Conservation (phyloP, 2,329 filamentous ascomycete species). For the Helotiales sp. region DNA sequence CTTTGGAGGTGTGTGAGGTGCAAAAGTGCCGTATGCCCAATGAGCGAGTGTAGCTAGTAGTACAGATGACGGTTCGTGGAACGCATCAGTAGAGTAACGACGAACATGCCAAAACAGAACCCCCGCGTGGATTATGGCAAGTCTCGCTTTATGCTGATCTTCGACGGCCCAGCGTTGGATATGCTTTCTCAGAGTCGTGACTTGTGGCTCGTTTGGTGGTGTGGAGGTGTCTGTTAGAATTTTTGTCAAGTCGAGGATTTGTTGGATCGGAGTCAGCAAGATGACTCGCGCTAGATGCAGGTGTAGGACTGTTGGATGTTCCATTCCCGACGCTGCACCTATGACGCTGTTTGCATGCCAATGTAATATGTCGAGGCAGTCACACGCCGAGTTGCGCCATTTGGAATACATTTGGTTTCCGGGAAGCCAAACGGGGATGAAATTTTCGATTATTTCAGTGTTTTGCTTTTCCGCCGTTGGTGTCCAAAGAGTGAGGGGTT, state of each 20-base stretch:
- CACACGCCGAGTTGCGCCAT: slow-evolving; percentile 51
- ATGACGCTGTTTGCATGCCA: slow-evolving; percentile 51
- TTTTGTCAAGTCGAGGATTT: slow-evolving; percentile 32
- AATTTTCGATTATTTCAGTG: slow-evolving; percentile 42
- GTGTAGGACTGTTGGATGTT: slow-evolving; percentile 50
- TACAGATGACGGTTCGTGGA: slow-evolving; percentile 52
- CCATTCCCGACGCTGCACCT: slow-evolving; percentile 47
- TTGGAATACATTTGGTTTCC: slow-evolving; percentile 52
- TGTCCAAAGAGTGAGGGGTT: slow-evolving; percentile 52
- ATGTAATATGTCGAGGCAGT: slow-evolving; percentile 50
- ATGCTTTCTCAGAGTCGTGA: slow-evolving; percentile 37
- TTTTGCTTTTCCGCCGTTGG: slow-evolving; percentile 49
- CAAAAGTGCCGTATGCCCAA: slow-evolving; percentile 49
- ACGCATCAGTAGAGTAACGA: slow-evolving; percentile 53
- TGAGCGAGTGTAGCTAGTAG: slow-evolving; percentile 53
- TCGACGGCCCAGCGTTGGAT: slow-evolving; percentile 55
- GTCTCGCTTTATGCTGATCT: slow-evolving; percentile 61
- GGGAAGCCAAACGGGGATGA: slow-evolving; percentile 52
- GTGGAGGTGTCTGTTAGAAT: slow-evolving; percentile 16
- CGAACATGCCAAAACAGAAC: slow-evolving; percentile 58
- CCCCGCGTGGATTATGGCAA: slow-evolving; percentile 59
- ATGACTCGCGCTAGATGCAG: slow-evolving; percentile 50
- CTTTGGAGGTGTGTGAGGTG: slow-evolving; percentile 19
- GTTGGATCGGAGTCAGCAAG: slow-evolving; percentile 45
- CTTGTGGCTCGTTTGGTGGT: slow-evolving; percentile 25